Evolutionary conservation across 2,329 filamentous ascomycete genomes (phyloP), one percentile per base, ranked within the genome.

Genomic region (Colletotrichum horii): DNA sequence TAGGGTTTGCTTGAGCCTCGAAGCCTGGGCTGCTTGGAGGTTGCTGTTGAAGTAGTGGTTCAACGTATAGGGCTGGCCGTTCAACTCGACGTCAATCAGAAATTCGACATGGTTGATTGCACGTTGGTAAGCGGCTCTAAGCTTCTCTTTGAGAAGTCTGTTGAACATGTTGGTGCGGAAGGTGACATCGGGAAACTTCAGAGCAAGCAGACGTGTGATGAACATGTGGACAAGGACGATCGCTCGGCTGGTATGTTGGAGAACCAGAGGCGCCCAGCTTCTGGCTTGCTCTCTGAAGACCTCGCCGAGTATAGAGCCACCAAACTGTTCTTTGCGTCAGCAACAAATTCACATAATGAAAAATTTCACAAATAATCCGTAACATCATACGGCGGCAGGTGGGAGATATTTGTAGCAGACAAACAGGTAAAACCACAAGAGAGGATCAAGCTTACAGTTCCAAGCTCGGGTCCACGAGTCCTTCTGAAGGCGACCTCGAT

Each of bases 401-500:
- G 9, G 38, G 9, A 4, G 6, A 22, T 6, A 4, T 52, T 8
- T 52, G 12, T 3, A 4, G 12, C 24, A 4, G 43, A 22, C 11
- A 52, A 52, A 8, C 6, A 52, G 43, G 43, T 8, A 22, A 52
- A 22, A 14, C n/a, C n/a, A 4, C 43, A 52, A 52, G n/a, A 14
- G 12, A 52, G n/a, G 0, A 8, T 8, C 12, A 28, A 26, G 78
- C 83, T 79, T 71, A 85, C 85, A 6, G 87, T 91, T 2, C 90
- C 91, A 0, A 93, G 77, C 65, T 92, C 89, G 15, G 89, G 88
- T 0, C 89, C 90, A 0, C 89, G 88, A 0, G 86, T 89, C 1
- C 81, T 77, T 0, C 77, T 77, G 76, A 91, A 89, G 0, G 48
- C 71, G 14, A 2, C 5, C 16, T 74, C 66, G 6, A 70, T 74